Evolutionary conservation across 2,329 filamentous ascomycete species (phyloP).

Genomic region (Biscogniauxia marginata): DNA sequence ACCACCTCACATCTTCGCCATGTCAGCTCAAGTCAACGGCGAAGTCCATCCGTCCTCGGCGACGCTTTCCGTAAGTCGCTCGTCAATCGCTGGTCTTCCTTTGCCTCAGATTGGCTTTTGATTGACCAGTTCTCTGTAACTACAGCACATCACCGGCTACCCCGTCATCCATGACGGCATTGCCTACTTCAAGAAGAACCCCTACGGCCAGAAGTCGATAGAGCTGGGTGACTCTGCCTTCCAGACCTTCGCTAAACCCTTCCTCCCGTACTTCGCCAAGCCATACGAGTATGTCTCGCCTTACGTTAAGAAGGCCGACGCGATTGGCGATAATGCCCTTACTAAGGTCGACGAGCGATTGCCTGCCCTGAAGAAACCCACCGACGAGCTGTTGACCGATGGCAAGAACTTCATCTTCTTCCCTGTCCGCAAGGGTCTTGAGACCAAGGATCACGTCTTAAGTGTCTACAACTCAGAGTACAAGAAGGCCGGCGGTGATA

Average conservation of each 20-base stretch:
- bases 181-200: constrained; percentile 74
- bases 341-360: constrained; percentile 67
- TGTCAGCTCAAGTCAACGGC: constrained; percentile 35
- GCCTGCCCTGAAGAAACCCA: constrained; percentile 73
- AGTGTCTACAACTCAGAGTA: constrained; percentile 56
- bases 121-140: background rate
- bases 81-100: background rate
- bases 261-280: constrained; percentile 74
- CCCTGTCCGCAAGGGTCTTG: constrained; percentile 60
- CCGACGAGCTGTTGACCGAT: constrained; percentile 64
- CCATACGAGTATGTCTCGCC: constrained; percentile 82
- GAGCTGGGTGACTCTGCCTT: constrained; percentile 73
- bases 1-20: constrained; percentile 13
- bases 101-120: background rate
- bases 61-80: constrained; percentile 32
- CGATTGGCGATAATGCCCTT: constrained; percentile 71
- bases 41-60: constrained; percentile 33
- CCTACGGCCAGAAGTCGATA: constrained; percentile 80
- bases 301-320: constrained; percentile 80
- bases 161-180: constrained; percentile 80
- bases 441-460: constrained; percentile 62
- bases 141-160: constrained; percentile 79
- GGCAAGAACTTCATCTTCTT: constrained; percentile 61
- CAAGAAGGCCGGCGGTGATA: constrained; percentile 63
- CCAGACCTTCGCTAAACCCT: constrained; percentile 70